phyloP scores from a whole-genome alignment of 2,329 filamentous ascomycete genomes.

The Cadophora malorum region DNA sequence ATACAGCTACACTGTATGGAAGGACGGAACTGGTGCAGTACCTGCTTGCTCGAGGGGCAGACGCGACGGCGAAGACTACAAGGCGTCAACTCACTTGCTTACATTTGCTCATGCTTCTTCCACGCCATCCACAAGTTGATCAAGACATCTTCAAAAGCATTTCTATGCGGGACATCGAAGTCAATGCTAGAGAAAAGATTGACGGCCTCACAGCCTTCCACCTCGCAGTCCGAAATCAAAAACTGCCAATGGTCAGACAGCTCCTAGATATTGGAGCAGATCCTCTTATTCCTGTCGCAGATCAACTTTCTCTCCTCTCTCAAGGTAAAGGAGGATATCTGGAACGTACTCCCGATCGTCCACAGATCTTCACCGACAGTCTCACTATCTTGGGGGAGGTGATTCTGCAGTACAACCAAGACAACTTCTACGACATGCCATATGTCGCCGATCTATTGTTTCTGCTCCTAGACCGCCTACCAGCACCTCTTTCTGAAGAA shows the following conservation, averaged over 20 bases:
- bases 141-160: background rate
- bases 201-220: background rate
- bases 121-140: background rate
- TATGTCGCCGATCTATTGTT: background rate
- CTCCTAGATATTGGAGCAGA: background rate
- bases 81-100: background rate
- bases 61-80: background rate
- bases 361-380: background rate
- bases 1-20: background rate
- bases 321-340: conserved; percentile 1
- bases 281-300: background rate
- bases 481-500: background rate
- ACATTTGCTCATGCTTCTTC: background rate
- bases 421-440: background rate
- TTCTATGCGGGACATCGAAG: background rate
- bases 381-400: background rate
- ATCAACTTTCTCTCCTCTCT: background rate
- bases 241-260: background rate
- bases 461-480: background rate
- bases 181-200: background rate
- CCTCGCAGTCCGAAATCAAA: background rate
- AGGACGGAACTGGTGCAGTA: background rate
- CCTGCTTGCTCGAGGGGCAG: background rate
- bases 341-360: background rate
- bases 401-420: background rate